These are phyloP conservation scores for Picea glauca DNA, from an alignment of 75 land plant genomes.

Conservation along the genomic window DNA sequence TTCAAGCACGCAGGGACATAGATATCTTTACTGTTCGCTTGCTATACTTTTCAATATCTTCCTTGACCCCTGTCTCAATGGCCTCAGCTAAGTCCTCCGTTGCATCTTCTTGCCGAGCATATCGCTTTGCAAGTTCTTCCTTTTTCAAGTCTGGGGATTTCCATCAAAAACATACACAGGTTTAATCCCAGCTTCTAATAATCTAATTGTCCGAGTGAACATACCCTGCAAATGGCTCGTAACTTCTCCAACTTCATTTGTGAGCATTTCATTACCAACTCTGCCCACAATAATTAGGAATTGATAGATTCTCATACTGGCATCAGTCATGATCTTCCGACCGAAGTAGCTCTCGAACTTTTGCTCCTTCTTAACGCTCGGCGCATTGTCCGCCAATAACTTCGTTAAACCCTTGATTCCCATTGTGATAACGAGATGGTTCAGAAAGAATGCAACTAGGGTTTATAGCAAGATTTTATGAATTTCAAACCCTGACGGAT, in stretches of 20 bases:
- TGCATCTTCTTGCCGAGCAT: slow-evolving; percentile 87
- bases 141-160: too few relatives aligned
- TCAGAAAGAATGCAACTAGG: background rate
- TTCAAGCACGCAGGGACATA: too few relatives aligned
- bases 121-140: too few relatives aligned
- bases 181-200: too few relatives aligned
- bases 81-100: slow-evolving; percentile 73
- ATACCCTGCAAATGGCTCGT: too few relatives aligned
- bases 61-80: slow-evolving; percentile 71
- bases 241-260: too few relatives aligned
- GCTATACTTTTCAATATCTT: slow-evolving; percentile 91
- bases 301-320: slow-evolving; percentile 99
- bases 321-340: slow-evolving; percentile 90
- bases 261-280: too few relatives aligned
- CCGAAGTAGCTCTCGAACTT: slow-evolving; percentile 15
- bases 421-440: background rate
- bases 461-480: background rate
- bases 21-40: slow-evolving; percentile 91
- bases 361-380: too few relatives aligned
- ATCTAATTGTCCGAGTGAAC: too few relatives aligned
- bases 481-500: background rate
- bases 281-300: slow-evolving; percentile 28
- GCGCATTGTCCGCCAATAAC: too few relatives aligned
- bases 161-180: too few relatives aligned
- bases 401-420: slow-evolving; percentile 32